Base-by-base conservation (phyloP, 2,329 filamentous ascomycete genomes). In the Xylariales sp. region DNA sequence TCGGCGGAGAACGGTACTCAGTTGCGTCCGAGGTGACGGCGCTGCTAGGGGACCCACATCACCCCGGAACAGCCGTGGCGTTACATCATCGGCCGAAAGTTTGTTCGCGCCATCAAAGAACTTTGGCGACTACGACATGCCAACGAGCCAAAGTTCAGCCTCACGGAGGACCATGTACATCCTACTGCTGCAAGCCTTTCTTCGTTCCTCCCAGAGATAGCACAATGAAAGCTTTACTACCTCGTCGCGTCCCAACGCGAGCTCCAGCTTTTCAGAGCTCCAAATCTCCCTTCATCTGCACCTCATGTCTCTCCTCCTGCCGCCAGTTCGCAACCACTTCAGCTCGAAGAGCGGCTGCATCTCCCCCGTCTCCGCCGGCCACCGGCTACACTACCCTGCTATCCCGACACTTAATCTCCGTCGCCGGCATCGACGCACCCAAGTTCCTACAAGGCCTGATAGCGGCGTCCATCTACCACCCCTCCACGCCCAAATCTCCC, bases 371-470 rank as follows among this genome's bases (percentile, higher is more conserved):
- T 28, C 71, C 73, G 11, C 70, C 73, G 2, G 19, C 61, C 3
- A 56, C 73, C 45, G 70, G 68, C 51, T 57, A 78, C 61, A 66
- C 77, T 11, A 61, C 62, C 19, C 78, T 97, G 47, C 66, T 78
- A n/a, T 83, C 84, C 50, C 86, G 93, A 37, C 80, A 81, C 39
- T 74, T 97, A 32, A 82, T 98, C 51, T 84, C 83, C 29, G 70
- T 97, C 47, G 77, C 82, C 12, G 93, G 93, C 3, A 73, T 73
- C 3, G 91, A 96, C 55, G 82, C 88, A 22, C 76, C 84, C 34
- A 84, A 84, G 51, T 97, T 90, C 63, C 76, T 98, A 2, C 89
- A 97, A 61, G 90, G 91, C 40, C 78, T 95, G 43, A 78, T 93
- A 49, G 95, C 91, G 1, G 78, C 84, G 48, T 40, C 38, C 20